Conservation (phyloP, 2,329 filamentous ascomycete species). For the Pyricularia sp. region DNA sequence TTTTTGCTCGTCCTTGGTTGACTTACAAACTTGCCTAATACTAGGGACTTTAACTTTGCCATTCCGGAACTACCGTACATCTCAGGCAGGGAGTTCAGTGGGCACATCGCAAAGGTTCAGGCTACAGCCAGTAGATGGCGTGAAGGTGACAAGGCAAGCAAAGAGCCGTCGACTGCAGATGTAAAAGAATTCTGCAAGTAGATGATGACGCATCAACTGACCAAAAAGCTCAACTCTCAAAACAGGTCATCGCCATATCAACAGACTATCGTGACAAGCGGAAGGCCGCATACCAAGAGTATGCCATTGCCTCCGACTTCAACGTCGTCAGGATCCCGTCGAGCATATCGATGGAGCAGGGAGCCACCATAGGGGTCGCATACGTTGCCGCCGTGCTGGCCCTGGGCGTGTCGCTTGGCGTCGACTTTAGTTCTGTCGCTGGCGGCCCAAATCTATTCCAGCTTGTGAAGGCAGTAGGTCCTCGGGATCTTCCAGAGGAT, state of each 20-base stretch:
- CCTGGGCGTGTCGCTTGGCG: conserved; percentile 55
- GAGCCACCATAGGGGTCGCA: conserved; percentile 54
- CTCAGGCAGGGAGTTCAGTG: background rate
- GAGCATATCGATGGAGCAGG: conserved; percentile 40
- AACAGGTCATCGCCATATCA: conserved; percentile 48
- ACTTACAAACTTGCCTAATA: background rate
- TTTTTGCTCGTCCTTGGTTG: background rate
- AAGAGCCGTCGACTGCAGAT: background rate
- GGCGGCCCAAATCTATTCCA: conserved; percentile 40
- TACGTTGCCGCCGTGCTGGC: conserved; percentile 57
- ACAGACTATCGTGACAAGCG: conserved; percentile 62
- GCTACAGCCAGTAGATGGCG: background rate
- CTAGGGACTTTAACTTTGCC: background rate
- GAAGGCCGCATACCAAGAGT: conserved; percentile 61
- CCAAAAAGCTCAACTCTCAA: conserved; percentile 3
- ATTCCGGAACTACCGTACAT: background rate
- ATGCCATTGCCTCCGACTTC: conserved; percentile 49
- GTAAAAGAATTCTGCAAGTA: background rate
- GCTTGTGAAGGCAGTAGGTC: background rate
- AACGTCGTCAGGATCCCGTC: conserved; percentile 30
- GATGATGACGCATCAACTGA: background rate
- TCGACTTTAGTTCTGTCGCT: conserved; percentile 43
- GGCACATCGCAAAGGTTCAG: background rate
- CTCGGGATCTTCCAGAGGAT: background rate
- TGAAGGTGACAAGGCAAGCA: background rate